Base-by-base conservation (phyloP, 1,284 basidiomycete genomes). In the Cryptococcus sp. region DNA sequence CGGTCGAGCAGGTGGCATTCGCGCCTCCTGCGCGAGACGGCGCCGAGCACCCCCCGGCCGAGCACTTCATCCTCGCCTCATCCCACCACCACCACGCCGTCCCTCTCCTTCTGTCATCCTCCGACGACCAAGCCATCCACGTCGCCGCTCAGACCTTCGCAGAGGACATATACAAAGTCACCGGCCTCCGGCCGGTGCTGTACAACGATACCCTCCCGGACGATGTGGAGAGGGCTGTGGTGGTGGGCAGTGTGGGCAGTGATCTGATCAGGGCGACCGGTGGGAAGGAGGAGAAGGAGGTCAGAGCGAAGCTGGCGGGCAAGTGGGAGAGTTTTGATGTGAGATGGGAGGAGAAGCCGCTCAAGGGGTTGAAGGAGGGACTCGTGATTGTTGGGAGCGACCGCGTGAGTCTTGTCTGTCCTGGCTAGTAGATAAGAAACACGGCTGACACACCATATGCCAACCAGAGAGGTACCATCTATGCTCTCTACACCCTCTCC, bases 371-470 rank as follows among this genome's bases (percentile, higher is more conserved):
- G 42, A 73, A 78, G 33, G 82, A 79, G 55, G 85, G 84, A 21
- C 84, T 86, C 71, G 82, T 87, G 35, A 81, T 88, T 46, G 80
- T 84, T 59, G 86, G 85, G 5, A 78, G 83, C 0, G 85, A 87
- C 73, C 83, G 71, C 74, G 85, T 63, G 44, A 59, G 61, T 42
- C 11, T 43, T 20, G 35, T 21, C 9, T 2, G 18, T n/a, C 6
- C 5, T 23, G 24, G n/a, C 39, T 23, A 20, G 4, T 13, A 13
- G 37, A 15, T 39, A 20, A 5, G n/a, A 33, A 38, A 38, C 33
- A 40, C 2, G 1, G 23, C 15, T 46, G 4, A 45, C 15, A 9
- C 3, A 9, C 12, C 8, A 16, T 23, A 28, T 20, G 15, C n/a
- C 12, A n/a, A 2, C 21, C n/a, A n/a, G 45, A 69, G 69, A 46